Evolutionary conservation across 2,329 filamentous ascomycete species (phyloP).

Genomic region (Teratosphaeria epicoccoides): DNA sequence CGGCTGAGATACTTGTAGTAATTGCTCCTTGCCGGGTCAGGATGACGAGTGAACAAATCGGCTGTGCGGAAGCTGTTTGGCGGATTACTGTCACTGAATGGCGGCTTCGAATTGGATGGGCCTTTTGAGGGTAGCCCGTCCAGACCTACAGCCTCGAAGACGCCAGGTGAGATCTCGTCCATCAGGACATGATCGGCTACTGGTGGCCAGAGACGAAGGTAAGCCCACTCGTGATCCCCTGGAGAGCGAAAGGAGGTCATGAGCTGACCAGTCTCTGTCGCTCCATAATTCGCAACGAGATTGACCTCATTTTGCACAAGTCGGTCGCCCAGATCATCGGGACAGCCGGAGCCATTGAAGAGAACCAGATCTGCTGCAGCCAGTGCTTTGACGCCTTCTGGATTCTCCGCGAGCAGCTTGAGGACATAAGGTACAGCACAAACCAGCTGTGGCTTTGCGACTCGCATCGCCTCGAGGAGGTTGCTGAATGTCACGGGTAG

Average conservation of each 20-base stretch:
- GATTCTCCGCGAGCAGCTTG: constrained; percentile 50
- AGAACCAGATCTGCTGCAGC: constrained; percentile 21
- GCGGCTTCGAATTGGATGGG: constrained; percentile 31
- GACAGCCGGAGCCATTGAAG: constrained; percentile 25
- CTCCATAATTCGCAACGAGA: constrained; percentile 28
- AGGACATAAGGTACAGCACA: constrained; percentile 51
- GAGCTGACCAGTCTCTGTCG: constrained; percentile 51
- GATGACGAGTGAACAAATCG: constrained; percentile 23
- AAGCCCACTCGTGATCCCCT: constrained; percentile 51
- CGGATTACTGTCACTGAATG: constrained; percentile 27
- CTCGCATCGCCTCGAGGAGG: constrained; percentile 19
- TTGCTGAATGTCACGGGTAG: constrained; percentile 42
- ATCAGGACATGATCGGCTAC: constrained; percentile 21
- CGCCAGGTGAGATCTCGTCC: constrained; percentile 26
- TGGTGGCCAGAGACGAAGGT: constrained; percentile 33
- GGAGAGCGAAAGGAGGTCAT: constrained; percentile 48
- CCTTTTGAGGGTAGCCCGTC: constrained; percentile 26
- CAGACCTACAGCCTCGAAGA: constrained; percentile 35
- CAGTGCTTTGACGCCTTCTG: constrained; percentile 35
- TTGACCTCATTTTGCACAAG: constrained; percentile 24
- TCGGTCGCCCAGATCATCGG: constrained; percentile 25
- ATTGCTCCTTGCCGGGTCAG: constrained; percentile 14
- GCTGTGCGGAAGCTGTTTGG: constrained; percentile 33
- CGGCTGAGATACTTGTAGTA: constrained; percentile 20
- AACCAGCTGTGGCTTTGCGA: constrained; percentile 40